phyloP scores from a whole-genome alignment of 495 filamentous ascomycete genomes.

The Parathielavia hyrcaniae region DNA sequence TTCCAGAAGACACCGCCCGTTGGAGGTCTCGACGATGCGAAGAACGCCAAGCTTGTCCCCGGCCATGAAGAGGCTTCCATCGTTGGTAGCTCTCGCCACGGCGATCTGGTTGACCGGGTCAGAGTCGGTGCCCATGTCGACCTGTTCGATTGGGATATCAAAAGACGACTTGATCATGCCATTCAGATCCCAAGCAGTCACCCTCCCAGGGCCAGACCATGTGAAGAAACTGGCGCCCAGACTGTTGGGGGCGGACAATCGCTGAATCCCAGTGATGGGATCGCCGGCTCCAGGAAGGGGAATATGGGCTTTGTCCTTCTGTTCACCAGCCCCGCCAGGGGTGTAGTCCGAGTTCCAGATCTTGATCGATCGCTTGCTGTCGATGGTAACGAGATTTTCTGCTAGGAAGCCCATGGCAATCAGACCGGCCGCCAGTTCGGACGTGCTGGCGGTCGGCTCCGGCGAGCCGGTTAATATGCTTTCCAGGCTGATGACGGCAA shows the following conservation, averaged over 20 bases:
- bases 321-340: slow-evolving; percentile 25
- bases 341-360: slow-evolving; percentile 48
- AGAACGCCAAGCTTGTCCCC: slow-evolving; percentile 83
- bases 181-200: slow-evolving; percentile 73
- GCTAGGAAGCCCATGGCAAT: slow-evolving; percentile 64
- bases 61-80: slow-evolving; percentile 60
- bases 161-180: slow-evolving; percentile 62
- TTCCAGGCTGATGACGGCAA: slow-evolving; percentile 37
- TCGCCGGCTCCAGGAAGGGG: slow-evolving; percentile 66
- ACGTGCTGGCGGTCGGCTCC: slow-evolving; percentile 26
- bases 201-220: slow-evolving; percentile 70
- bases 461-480: slow-evolving; percentile 34
- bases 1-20: slow-evolving; percentile 50
- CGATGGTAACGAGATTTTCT: slow-evolving; percentile 67
- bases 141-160: slow-evolving; percentile 62
- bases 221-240: slow-evolving; percentile 71
- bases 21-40: slow-evolving; percentile 48
- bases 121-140: slow-evolving; percentile 46
- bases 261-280: slow-evolving; percentile 66
- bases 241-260: slow-evolving; percentile 51
- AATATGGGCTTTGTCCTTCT: slow-evolving; percentile 35
- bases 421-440: slow-evolving; percentile 31
- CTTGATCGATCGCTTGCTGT: slow-evolving; percentile 64
- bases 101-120: slow-evolving; percentile 69
- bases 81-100: slow-evolving; percentile 54